A percentile compares a stretch with the other conserved stretches of the same genome.
Conservation (phyloP, 2,329 filamentous ascomycete genomes). For the Pseudogymnoascus sp. region DNA sequence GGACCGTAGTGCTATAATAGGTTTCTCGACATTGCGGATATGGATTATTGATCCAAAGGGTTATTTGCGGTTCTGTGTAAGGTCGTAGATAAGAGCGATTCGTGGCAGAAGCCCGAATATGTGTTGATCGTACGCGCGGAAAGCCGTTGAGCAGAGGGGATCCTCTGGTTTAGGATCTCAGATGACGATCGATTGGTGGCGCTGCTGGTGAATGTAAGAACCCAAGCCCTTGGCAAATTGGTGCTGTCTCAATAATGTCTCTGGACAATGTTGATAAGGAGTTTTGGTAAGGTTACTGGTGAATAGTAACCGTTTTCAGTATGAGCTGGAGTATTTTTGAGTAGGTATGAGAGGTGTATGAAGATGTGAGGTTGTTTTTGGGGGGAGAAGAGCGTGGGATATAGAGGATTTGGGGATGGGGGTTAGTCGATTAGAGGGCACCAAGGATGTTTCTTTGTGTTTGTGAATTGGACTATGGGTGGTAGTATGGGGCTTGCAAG, state of each 20-base stretch:
- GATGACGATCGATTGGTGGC: conserved; percentile 6
- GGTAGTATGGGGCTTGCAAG: background rate
- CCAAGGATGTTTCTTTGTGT: background rate
- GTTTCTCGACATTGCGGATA: conserved; percentile 23
- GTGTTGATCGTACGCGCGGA: background rate
- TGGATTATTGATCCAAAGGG: conserved; percentile 6
- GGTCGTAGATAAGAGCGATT: background rate
- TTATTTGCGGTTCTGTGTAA: background rate
- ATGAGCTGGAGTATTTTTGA: background rate
- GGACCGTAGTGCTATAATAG: conserved; percentile 38
- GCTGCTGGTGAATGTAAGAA: background rate
- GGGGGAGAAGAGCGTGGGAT: background rate
- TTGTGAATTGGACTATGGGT: background rate
- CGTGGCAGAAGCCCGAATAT: background rate
- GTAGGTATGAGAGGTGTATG: background rate
- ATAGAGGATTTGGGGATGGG: background rate
- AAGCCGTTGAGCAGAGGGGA: background rate
- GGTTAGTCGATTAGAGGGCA: background rate
- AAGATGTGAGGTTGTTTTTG: background rate
- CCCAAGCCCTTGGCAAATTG: conserved; percentile 5
- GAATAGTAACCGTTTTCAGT: background rate
- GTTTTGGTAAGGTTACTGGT: background rate
- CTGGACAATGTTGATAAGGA: background rate
- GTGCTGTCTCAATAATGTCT: conserved; percentile 2
- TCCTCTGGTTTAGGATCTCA: background rate